Evolutionary conservation across 345 rosid species (phyloP).

Genomic region (Stellera chamaejasme): DNA sequence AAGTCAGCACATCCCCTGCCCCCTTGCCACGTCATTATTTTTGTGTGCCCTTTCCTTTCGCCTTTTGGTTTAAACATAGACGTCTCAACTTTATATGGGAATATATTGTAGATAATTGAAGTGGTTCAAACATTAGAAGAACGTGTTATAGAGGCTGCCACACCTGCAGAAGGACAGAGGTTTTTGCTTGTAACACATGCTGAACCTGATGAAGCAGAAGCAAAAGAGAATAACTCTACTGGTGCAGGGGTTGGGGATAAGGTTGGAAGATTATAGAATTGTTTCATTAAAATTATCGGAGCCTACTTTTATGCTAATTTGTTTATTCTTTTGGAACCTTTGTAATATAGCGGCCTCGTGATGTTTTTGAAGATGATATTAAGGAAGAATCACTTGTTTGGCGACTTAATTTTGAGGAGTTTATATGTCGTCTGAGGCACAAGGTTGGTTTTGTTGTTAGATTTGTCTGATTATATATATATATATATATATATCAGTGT

Average conservation of each 20-base stretch:
- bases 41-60: background rate
- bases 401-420: conserved; percentile 86
- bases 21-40: too few species aligned
- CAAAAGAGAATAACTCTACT: conserved; percentile 12
- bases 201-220: conserved; percentile 27
- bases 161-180: conserved; percentile 58
- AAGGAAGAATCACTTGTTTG: conserved; percentile 43
- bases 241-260: conserved; percentile 38
- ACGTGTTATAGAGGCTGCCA: conserved; percentile 59
- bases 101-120: conserved; percentile 32
- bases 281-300: conserved; percentile 1
- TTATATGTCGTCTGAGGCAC: conserved; percentile 60
- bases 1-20: too few species aligned
- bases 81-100: background rate
- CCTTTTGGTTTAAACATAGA: conserved; percentile 1
- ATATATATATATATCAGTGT: background rate
- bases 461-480: conserved; percentile 2
- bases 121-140: conserved; percentile 48
- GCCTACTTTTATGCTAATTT: conserved; percentile 13
- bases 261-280: conserved; percentile 33
- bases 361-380: conserved; percentile 27
- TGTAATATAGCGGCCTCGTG: conserved; percentile 50
- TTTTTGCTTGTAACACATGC: conserved; percentile 33
- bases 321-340: conserved; percentile 11
- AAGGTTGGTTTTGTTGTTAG: conserved; percentile 42